Evolutionary conservation across 371 early-diverging fungal species (phyloP).

Genomic region (Apophysomyces ossiformis): DNA sequence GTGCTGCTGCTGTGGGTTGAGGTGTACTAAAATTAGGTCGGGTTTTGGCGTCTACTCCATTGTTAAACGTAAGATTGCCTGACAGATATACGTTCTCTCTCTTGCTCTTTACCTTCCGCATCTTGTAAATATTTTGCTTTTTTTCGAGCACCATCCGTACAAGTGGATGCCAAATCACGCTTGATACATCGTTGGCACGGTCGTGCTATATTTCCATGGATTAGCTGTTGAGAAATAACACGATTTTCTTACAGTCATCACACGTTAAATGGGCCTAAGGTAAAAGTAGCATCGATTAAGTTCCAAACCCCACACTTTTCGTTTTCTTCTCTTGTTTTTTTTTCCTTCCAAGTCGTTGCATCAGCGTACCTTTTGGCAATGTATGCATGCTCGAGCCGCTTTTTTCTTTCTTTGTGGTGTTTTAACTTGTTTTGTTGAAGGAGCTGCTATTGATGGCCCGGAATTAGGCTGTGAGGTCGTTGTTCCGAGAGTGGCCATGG

Average conservation of each 20-base stretch:
- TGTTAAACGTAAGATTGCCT: neutral
- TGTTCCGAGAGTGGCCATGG: conserved; percentile 12
- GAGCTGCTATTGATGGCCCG: conserved; percentile 5
- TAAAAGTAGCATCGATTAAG: conserved; percentile 9
- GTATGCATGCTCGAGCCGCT: conserved; percentile 37
- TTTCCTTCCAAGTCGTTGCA: conserved; percentile 5
- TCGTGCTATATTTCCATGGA: conserved; percentile 25
- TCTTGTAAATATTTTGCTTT: conserved; percentile 82
- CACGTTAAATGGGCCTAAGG: conserved; percentile 41
- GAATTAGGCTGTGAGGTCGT: conserved; percentile 12
- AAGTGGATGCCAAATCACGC: conserved; percentile 37
- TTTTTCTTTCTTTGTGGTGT: conserved; percentile 32
- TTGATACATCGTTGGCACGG: conserved; percentile 46
- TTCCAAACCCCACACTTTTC: conserved; percentile 4
- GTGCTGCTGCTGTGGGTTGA: conserved; percentile 7
- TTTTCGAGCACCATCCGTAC: conserved; percentile 39
- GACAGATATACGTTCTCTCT: neutral
- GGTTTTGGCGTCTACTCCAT: neutral
- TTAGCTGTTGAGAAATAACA: neutral
- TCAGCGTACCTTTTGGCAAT: conserved; percentile 35
- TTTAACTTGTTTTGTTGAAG: conserved; percentile 11
- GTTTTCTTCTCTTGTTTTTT: neutral
- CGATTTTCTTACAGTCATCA: conserved; percentile 34
- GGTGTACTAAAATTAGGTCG: conserved; percentile 8
- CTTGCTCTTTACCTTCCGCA: conserved; percentile 31